Evolutionary conservation across 2,329 filamentous ascomycete genomes (phyloP), one percentile per base, ranked within the genome.

Genomic region (Thelonectria rubi): DNA sequence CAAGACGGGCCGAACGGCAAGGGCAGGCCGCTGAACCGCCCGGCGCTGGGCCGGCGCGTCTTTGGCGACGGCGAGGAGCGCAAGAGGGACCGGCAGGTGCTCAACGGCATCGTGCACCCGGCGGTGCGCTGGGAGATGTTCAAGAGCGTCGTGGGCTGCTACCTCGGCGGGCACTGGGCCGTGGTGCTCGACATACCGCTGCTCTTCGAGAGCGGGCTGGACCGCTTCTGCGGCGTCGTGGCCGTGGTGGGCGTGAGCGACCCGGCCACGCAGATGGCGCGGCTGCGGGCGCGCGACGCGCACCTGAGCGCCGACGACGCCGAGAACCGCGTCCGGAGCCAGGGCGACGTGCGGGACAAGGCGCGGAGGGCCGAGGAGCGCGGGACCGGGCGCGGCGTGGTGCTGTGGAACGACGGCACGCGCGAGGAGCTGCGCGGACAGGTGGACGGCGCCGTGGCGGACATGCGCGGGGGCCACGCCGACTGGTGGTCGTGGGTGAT

Each of bases 31-130:
- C 81, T 99, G 52, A 97, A 99, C 79, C 85, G 95, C 1, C 91
- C 93, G 0, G 93, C 91, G 1, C 85, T 99, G 1, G 95, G 95
- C 1, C 82, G 88, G 47, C 84, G 93, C 58, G 92, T 99, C 1
- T 99, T 99, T 75, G 95, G 95, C 34, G 84, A 90, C 67, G 88
- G 84, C 49, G 86, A 90, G 26, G 90, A 93, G 68, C 83, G 85
- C 58, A 85, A 85, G 70, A 84, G 82, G 65, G 93, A 97, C 76
- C 84, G 94, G 24, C 87, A 84, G 54, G 88, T 91, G 30, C 83
- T 99, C 14, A 98, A 98, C 75, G 82, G 86, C 50, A 98, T 99
- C 67, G 92, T 98, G 52, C 95, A 99, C 75, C 95, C 95, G 0
- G 93, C 92, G 0, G 94, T 99, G 43, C 85, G 94, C 42, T 84